Conservation (phyloP, 1,284 basidiomycete species). For the Heliocybe sulcata region DNA sequence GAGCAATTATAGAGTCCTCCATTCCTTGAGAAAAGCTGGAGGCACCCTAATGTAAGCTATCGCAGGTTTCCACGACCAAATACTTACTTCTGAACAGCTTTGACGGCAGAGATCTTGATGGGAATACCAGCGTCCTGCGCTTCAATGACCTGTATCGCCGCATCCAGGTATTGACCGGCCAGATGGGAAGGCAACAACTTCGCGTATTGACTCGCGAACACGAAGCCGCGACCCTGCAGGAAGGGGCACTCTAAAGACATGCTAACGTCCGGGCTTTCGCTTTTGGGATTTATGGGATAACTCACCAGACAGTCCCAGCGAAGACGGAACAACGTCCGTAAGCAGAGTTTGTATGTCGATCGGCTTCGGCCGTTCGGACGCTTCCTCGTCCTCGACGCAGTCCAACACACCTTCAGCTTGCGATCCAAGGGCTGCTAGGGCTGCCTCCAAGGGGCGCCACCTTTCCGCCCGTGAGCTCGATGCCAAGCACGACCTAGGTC, state of each 20-base stretch:
- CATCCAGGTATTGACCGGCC: conserved; percentile 79
- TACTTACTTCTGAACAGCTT: conserved; percentile 82
- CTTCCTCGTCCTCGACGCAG: conserved; percentile 67
- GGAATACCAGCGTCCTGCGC: conserved; percentile 63
- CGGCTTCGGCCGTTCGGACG: conserved; percentile 51
- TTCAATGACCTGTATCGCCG: conserved; percentile 83
- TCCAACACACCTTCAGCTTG: conserved; percentile 75
- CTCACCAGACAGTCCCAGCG: conserved; percentile 61
- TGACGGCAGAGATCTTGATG: conserved; percentile 91
- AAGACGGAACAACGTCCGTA: conserved; percentile 70
- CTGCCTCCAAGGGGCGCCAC: conserved; percentile 88
- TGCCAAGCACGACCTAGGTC: not conserved
- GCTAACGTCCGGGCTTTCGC: not conserved
- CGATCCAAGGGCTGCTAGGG: conserved; percentile 80
- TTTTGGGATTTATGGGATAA: conserved; percentile 5
- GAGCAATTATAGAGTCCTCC: conserved; percentile 49
- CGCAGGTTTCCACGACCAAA: not conserved
- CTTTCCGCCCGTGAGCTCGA: conserved; percentile 27
- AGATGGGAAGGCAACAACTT: conserved; percentile 65
- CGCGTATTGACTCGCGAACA: conserved; percentile 90
- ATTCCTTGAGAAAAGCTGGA: conserved; percentile 62
- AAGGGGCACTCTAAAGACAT: conserved; percentile 68
- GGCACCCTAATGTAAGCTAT: conserved; percentile 2
- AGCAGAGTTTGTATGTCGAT: conserved; percentile 79
- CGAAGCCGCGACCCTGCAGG: conserved; percentile 90